phyloP scores from a whole-genome alignment of 148 eudicot genomes.

The Suaeda aralocaspica region DNA sequence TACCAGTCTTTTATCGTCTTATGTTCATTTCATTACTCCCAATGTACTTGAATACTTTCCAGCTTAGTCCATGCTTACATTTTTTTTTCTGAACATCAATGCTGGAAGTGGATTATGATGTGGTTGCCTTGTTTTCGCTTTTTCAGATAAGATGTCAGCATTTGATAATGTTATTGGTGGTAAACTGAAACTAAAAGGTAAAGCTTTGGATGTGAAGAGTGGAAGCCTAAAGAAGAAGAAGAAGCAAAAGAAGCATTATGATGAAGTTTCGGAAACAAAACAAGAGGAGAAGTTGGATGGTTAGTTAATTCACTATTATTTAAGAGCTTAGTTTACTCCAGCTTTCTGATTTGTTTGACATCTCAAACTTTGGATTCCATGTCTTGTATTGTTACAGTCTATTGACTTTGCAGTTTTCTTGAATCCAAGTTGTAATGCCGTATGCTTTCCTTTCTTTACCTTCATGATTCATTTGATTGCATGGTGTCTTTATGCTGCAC shows the following conservation, averaged over 20 bases:
- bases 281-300: slow-evolving; percentile 51
- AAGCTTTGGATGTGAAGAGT: slow-evolving; percentile 77
- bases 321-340: background rate
- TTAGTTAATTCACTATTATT: slow-evolving; percentile 16
- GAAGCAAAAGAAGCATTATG: slow-evolving; percentile 54
- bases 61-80: background rate
- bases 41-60: background rate
- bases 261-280: slow-evolving; percentile 37
- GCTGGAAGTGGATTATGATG: slow-evolving; percentile 2
- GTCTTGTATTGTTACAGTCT: background rate
- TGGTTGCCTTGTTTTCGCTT: too few species aligned
- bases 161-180: slow-evolving; percentile 79
- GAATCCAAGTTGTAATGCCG: background rate
- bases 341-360: background rate
- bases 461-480: background rate
- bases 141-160: slow-evolving; percentile 56
- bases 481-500: background rate
- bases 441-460: background rate
- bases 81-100: background rate
- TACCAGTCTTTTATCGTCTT: background rate
- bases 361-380: background rate
- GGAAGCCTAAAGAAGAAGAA: slow-evolving; percentile 72
- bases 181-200: slow-evolving; percentile 87
- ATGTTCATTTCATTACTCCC: background rate
- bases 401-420: background rate